These are phyloP conservation scores for Senna siamea DNA, from an alignment of 306 rosid species.

Conservation along the genomic window DNA sequence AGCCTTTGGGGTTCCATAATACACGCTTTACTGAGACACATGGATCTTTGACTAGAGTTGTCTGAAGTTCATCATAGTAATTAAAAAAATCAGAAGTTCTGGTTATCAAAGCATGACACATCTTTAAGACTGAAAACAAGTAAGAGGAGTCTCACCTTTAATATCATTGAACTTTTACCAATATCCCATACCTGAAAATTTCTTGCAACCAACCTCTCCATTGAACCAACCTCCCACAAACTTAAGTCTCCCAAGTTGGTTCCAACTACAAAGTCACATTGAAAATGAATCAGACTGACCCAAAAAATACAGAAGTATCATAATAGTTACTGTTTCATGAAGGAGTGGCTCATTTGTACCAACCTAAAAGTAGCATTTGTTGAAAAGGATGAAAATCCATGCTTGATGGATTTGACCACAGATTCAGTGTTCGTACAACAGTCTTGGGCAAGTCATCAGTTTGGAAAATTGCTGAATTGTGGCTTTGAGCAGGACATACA, in stretches of 20 bases:
- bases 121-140: background rate
- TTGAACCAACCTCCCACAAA: slow-evolving; percentile 37
- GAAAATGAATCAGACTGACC: slow-evolving; percentile 5
- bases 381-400: slow-evolving; percentile 44
- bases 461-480: background rate
- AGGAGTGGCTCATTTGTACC: background rate
- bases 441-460: slow-evolving; percentile 37
- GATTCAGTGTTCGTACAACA: slow-evolving; percentile 22
- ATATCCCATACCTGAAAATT: slow-evolving; percentile 41
- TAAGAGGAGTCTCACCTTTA: slow-evolving; percentile 23
- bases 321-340: background rate
- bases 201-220: slow-evolving; percentile 31
- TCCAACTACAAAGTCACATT: slow-evolving; percentile 34
- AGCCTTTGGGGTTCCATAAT: slow-evolving; percentile 36
- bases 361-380: slow-evolving; percentile 38
- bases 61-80: slow-evolving; percentile 26
- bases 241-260: slow-evolving; percentile 32
- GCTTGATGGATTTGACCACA: slow-evolving; percentile 29
- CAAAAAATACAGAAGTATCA: background rate
- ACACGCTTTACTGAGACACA: slow-evolving; percentile 29
- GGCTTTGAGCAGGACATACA: slow-evolving; percentile 8
- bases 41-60: slow-evolving; percentile 39
- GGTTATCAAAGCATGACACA: background rate
- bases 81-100: background rate
- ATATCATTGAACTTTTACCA: slow-evolving; percentile 28